Base-by-base conservation (phyloP, 1,284 basidiomycete species). In the Ceratobasidium papillatum region DNA sequence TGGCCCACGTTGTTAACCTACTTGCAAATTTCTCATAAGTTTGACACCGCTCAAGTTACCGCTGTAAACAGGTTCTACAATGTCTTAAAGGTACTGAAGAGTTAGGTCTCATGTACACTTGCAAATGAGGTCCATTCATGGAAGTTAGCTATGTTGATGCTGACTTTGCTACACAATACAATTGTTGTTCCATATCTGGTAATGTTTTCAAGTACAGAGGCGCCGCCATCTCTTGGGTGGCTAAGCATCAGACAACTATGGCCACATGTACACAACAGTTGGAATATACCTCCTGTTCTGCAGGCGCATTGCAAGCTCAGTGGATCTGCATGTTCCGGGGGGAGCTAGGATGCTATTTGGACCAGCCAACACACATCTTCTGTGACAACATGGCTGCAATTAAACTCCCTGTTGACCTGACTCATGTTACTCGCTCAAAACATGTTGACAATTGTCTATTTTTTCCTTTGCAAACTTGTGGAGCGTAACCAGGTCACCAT, bases 261-360 rank as follows among this genome's bases (percentile, higher is more conserved):
- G 79, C 84, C 0, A 71, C 76, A 1, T 86, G 83, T 0, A 82
- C 83, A 0, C 79, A 79, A 0, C 84, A 86, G 54, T 81, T 86
- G 3, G 81, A 83, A 76, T 83, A 81, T 63, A 77, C 81, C 38
- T 82, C 81, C 0, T 41, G 78, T 8, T 66, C 79, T 9, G 79
- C 81, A 25, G 77, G 79, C 0, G 75, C 76, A 0, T 77, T 76
- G 9, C 81, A 83, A 56, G 75, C 76, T 0, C 38, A 79, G 0
- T 82, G 79, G 79, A 0, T 84, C 0, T 59, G 75, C 0, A 34
- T 68, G 0, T 63, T 83, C 1, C 75, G 82, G 1, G 14, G 11
- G 0, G 80, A 81, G 36, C 61, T 84, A 0, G 63, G 75, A 8
- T 65, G 65, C 19, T 74, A 75, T 0, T 64, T 76, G 12, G 30